A percentile compares a stretch with the other conserved stretches of the same genome.
Evolutionary conservation across 2,329 filamentous ascomycete genomes (phyloP).

Genomic region (Botrytis elliptica): DNA sequence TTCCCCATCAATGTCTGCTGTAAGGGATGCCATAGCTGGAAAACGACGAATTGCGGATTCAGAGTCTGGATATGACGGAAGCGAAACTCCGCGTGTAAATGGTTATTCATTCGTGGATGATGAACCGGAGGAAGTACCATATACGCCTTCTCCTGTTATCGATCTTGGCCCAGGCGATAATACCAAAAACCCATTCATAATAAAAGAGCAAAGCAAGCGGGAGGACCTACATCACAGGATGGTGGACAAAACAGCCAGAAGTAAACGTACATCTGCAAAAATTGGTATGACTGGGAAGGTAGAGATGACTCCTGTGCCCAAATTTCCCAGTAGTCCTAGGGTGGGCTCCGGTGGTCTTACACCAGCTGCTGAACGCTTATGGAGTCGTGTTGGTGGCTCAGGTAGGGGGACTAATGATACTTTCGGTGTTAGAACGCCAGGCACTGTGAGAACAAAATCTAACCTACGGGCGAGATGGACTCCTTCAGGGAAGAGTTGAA

Average conservation of each 20-base stretch:
- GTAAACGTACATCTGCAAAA: constrained; percentile 62
- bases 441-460: constrained; percentile 33
- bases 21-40: constrained; percentile 81
- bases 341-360: constrained; percentile 58
- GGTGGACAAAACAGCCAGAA: constrained; percentile 77
- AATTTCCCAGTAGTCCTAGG: constrained; percentile 65
- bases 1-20: constrained; percentile 80
- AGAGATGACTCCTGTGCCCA: constrained; percentile 62
- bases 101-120: constrained; percentile 95
- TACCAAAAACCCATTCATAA: constrained; percentile 76
- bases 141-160: constrained; percentile 47
- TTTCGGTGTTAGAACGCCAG: constrained; percentile 35
- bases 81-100: constrained; percentile 85
- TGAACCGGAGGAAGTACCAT: constrained; percentile 54
- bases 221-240: constrained; percentile 83
- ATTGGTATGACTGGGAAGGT: constrained; percentile 60
- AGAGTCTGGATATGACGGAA: constrained; percentile 56
- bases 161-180: constrained; percentile 59
- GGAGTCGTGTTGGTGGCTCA: constrained; percentile 57
- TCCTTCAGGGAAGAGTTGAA: constrained; percentile 23
- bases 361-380: constrained; percentile 70
- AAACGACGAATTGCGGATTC: constrained; percentile 61
- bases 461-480: constrained; percentile 35
- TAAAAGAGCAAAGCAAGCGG: constrained; percentile 70
- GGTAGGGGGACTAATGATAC: constrained; percentile 34